Base-by-base conservation (phyloP, 257 asterid genomes). In the Ajuga chamaepitys region DNA sequence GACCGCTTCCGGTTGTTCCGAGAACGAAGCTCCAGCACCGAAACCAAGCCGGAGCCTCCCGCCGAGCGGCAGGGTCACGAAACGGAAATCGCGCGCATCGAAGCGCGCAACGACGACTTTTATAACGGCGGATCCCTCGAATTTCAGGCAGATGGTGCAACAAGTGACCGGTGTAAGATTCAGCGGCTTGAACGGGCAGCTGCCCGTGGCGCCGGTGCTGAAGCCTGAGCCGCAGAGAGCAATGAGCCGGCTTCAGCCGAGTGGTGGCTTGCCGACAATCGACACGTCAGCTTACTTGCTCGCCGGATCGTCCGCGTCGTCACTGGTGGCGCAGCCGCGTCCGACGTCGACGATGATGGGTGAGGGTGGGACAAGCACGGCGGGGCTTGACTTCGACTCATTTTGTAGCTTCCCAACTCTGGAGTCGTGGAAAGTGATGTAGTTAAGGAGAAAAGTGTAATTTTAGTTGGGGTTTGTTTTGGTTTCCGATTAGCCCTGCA, bases 131-230 rank as follows among this genome's bases (percentile, higher is more conserved):
- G 97, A 92, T 81, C 89, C 95, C 17, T 88, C 89, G 32, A 85
- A 87, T 59, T 92, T 92, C 79, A 68, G 97, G 62, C 88, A 81
- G 85, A 87, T 92, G 95, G 98, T 92, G 77, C 98, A 92, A 86
- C 85, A 92, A 77, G 93, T 92, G 51, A 92, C 97, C 1, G 98
- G 98, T 0, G 83, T 78, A 46, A 78, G 83, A 10, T 69, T 86
- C 68, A 46, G 72, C 16, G 87, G 87, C 9, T 37, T 70, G 34
- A 67, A 53, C 67, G 83, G 68, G 0, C 77, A 64, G 68, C 32
- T 77, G 25, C 62, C 80, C 50, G 54, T 51, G 37, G 56, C 76
- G 16, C 67, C 81, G 25, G 56, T 86, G 60, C 16, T 83, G 40
- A 91, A 80, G 69, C 95, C 89, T 8, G 91, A 88, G 77, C 95